phyloP scores from a whole-genome alignment of 164 flowering plant genomes.

The Buxus sempervirens region DNA sequence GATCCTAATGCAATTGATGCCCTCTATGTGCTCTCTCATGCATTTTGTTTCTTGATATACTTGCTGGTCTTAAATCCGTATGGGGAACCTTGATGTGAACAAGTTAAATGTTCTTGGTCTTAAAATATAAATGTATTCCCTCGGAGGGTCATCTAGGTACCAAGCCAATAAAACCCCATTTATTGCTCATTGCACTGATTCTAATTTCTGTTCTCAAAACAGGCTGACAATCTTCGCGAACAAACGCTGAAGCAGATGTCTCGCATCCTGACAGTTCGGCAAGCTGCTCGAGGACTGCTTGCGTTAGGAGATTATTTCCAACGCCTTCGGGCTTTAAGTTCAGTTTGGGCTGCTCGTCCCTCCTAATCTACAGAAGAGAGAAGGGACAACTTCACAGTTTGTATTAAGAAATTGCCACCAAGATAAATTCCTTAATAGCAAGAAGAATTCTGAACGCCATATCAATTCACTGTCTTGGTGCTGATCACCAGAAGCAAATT shows the following conservation, averaged over 20 bases:
- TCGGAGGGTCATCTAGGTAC: too few species aligned
- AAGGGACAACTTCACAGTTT: background rate
- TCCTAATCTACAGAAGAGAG: slow-evolving; percentile 43
- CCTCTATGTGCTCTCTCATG: background rate
- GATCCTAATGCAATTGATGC: background rate
- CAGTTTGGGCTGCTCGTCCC: slow-evolving; percentile 71
- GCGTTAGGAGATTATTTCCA: slow-evolving; percentile 84
- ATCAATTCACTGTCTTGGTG: background rate
- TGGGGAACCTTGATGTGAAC: background rate
- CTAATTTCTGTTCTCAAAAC: slow-evolving; percentile 12
- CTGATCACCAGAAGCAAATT: background rate
- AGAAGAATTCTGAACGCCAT: slow-evolving; percentile 1
- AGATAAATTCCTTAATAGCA: slow-evolving; percentile 5
- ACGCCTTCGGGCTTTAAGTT: slow-evolving; percentile 71
- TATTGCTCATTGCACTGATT: background rate
- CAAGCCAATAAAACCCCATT: too few species aligned
- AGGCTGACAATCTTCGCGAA: slow-evolving; percentile 89
- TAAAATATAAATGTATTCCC: background rate
- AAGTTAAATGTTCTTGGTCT: background rate
- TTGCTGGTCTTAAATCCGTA: background rate
- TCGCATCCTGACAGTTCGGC: slow-evolving; percentile 63
- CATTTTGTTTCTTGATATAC: background rate
- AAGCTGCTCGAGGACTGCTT: slow-evolving; percentile 77
- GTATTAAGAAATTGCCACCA: background rate
- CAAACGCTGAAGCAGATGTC: slow-evolving; percentile 68